Evolutionary conservation across 768 basidiomycete genomes (phyloP).

Genomic region (Rhizopogon vesiculosus): DNA sequence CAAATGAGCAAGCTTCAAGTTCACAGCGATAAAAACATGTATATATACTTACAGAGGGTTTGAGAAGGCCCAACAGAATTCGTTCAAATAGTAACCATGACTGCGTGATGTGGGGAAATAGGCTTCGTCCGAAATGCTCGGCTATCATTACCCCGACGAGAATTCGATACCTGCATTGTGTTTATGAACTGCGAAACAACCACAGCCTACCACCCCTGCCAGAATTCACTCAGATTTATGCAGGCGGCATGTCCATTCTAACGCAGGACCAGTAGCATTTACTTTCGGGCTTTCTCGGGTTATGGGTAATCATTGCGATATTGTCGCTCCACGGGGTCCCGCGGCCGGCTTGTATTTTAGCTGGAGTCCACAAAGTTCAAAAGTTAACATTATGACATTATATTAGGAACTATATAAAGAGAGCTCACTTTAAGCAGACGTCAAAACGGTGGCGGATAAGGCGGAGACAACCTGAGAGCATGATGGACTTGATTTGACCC

Average conservation of each 20-base stretch:
- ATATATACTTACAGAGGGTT: background rate
- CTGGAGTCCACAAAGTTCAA: background rate
- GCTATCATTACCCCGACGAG: background rate
- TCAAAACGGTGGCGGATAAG: background rate
- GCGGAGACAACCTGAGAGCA: background rate
- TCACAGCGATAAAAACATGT: background rate
- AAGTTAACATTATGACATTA: background rate
- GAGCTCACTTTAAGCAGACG: background rate
- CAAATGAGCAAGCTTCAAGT: no score
- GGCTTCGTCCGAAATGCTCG: background rate
- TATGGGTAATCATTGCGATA: background rate
- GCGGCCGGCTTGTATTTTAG: background rate
- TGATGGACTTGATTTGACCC: background rate
- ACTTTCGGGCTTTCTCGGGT: background rate
- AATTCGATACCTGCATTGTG: background rate
- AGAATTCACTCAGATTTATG: background rate
- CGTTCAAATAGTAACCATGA: no score
- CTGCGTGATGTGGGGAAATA: slow-evolving; percentile 1
- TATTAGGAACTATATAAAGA: background rate
- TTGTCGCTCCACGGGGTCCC: background rate
- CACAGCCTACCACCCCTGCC: background rate
- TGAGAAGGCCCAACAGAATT: background rate
- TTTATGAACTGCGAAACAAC: background rate
- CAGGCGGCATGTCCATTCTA: background rate
- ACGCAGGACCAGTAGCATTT: background rate